phyloP scores from a whole-genome alignment of 2,329 filamentous ascomycete species.

The Pseudogymnoascus sp. region DNA sequence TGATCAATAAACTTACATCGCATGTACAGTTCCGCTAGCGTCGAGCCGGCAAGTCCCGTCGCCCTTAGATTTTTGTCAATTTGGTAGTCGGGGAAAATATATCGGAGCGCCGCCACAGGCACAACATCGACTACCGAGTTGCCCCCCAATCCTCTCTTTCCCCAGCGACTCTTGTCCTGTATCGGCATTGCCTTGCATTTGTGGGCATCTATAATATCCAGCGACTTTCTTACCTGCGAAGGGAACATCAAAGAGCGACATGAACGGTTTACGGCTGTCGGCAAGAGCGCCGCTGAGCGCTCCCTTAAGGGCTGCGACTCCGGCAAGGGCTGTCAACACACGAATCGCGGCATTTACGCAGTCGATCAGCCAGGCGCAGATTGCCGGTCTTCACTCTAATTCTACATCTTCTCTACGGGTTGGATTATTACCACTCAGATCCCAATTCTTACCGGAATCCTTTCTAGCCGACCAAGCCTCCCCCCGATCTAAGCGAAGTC shows the following conservation, averaged over 20 bases:
- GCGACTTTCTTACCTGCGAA: not conserved
- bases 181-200: slow-evolving; percentile 1
- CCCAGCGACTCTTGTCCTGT: not conserved
- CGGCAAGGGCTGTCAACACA: slow-evolving; percentile 27
- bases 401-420: slow-evolving; percentile 27
- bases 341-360: slow-evolving; percentile 27
- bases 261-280: slow-evolving; percentile 26
- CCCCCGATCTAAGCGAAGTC: slow-evolving; percentile 15
- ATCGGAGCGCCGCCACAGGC: slow-evolving; percentile 5
- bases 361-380: slow-evolving; percentile 29
- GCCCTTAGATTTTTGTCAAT: slow-evolving; percentile 15
- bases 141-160: not conserved
- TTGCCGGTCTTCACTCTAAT: slow-evolving; percentile 19
- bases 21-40: slow-evolving; percentile 18
- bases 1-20: slow-evolving; percentile 15
- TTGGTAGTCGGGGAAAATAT: slow-evolving; percentile 10
- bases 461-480: slow-evolving; percentile 15
- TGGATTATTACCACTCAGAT: slow-evolving; percentile 21
- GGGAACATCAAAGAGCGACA: slow-evolving; percentile 15
- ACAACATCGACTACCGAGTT: slow-evolving; percentile 3
- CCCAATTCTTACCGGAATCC: slow-evolving; percentile 33
- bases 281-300: slow-evolving; percentile 21
- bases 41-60: slow-evolving; percentile 18
- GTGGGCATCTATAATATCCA: slow-evolving; percentile 6
- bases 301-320: slow-evolving; percentile 25